Base-by-base conservation (phyloP, 108 stramenopile species). In the Cylindrotheca closterium region DNA sequence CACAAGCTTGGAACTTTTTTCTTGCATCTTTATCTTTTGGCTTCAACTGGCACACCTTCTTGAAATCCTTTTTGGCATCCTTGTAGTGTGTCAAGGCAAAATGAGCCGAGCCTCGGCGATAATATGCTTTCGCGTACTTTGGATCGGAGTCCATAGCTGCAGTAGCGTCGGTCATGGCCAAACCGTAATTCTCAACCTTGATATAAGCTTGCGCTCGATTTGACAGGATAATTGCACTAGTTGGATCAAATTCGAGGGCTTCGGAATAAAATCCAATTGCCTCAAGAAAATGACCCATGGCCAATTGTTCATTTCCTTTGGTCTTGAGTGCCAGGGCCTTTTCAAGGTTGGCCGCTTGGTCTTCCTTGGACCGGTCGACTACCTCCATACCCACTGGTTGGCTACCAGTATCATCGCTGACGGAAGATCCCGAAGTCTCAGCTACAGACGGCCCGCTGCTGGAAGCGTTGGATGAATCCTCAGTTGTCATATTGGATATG, bases 181-280 rank as follows among this genome's bases (percentile, higher is more conserved):
- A 71, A 0, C 97, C 99, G 70, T 97, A 98, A 54, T 90, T 89
- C 77, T 99, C 98, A 30, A 96, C 77, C 62, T 96, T 95, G 61
- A 98, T 89, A 68, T 91, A 92, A 22, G 96, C 94, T 55, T 96
- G 80, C 4, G 98, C 94, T 2, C 98, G 83, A 76, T 99, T 99
- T 53, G 87, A 88, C 30, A 96, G 71, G 15, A 97, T 76, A 30
- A 97, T 92, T 28, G 94, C 85, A 68, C 86, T 91, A 34, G 74
- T 65, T 22, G 93, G 88, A 37, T 78, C 73, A 59, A 81, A 77
- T 19, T 85, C 76, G 31, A 95, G 66, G 8, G 87, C 94, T 8
- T 82, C 76, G 31, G 79, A 75, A 80, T 95, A 95, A 48, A 77
- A 76, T 23, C 78, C 74, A 59, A 90, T 87, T 58, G 94, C 94